phyloP scores from a whole-genome alignment of 768 basidiomycete genomes.

The Suillus discolor region DNA sequence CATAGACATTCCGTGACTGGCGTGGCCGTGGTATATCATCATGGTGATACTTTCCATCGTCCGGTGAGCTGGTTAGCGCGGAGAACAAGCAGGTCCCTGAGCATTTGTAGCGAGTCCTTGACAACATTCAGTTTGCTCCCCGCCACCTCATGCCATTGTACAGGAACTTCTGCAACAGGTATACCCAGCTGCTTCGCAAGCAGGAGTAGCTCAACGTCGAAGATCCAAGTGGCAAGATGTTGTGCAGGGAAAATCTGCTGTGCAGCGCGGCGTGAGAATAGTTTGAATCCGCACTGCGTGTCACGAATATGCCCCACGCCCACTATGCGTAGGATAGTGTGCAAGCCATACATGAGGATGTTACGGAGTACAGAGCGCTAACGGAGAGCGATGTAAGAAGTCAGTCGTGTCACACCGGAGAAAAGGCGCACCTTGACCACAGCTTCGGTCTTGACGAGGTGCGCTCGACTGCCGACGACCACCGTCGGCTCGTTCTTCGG shows the following conservation, averaged over 20 bases:
- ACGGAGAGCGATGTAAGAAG: not conserved
- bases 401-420: slow-evolving; percentile 1
- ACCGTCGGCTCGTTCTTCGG: slow-evolving; percentile 56
- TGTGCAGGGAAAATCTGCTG: slow-evolving; percentile 83
- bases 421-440: slow-evolving; percentile 80
- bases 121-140: slow-evolving; percentile 92
- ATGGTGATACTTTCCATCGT: slow-evolving; percentile 58
- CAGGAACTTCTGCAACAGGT: slow-evolving; percentile 83
- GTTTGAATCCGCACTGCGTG: slow-evolving; percentile 97
- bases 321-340: slow-evolving; percentile 84
- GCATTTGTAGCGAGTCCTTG: slow-evolving; percentile 86
- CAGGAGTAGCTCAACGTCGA: slow-evolving; percentile 91
- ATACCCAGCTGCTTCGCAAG: slow-evolving; percentile 79
- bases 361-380: slow-evolving; percentile 90
- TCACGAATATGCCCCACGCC: slow-evolving; percentile 91
- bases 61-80: slow-evolving; percentile 81
- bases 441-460: slow-evolving; percentile 88
- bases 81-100: slow-evolving; percentile 82
- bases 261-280: slow-evolving; percentile 85
- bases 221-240: slow-evolving; percentile 92
- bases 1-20: not conserved
- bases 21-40: slow-evolving; percentile 20
- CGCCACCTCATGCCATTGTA: slow-evolving; percentile 91
- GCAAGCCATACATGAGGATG: slow-evolving; percentile 91
- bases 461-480: slow-evolving; percentile 88